These are phyloP conservation scores for Globisporangium camurandrum DNA, from an alignment of 352 stramenopile genomes.

Conservation along the genomic window DNA sequence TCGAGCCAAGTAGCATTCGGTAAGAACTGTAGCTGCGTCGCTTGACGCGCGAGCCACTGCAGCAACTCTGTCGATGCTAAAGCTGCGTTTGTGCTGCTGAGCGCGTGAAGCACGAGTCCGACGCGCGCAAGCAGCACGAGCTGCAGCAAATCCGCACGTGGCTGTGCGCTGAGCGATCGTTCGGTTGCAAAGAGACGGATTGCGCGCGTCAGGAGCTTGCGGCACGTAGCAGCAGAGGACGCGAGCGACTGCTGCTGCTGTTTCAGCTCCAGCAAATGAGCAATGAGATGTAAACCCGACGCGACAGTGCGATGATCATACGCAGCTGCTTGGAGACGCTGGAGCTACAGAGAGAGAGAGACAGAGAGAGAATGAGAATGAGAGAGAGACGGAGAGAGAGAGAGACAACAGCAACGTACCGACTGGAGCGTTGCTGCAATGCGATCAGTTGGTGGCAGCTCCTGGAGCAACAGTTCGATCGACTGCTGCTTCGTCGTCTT, in stretches of 20 bases:
- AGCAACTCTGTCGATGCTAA: constrained; percentile 2
- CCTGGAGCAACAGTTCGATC: too few species aligned
- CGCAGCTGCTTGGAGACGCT: too few species aligned
- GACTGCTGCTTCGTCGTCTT: too few species aligned
- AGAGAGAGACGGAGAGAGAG: too few species aligned
- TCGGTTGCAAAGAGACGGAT: constrained; percentile 25
- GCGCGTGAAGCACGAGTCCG: constrained; percentile 24
- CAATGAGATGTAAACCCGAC: too few species aligned
- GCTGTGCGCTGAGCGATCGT: constrained; percentile 25
- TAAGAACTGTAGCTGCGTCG: constrained; percentile 20
- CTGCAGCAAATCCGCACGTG: constrained; percentile 26
- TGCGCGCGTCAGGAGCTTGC: constrained; percentile 19
- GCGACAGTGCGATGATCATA: too few species aligned
- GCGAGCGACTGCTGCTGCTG: not conserved
- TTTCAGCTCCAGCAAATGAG: too few species aligned
- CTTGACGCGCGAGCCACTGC: constrained; percentile 7
- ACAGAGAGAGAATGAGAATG: too few species aligned
- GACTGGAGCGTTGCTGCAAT: too few species aligned
- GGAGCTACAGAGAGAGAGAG: too few species aligned
- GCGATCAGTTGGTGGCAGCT: too few species aligned
- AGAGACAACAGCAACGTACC: too few species aligned
- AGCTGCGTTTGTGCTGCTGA: constrained; percentile 9
- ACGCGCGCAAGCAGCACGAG: constrained; percentile 31
- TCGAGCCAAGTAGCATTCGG: constrained; percentile 20
- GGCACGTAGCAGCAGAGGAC: constrained; percentile 3